Base-by-base conservation (phyloP, 768 basidiomycete genomes). In the Termitomyces sp. region DNA sequence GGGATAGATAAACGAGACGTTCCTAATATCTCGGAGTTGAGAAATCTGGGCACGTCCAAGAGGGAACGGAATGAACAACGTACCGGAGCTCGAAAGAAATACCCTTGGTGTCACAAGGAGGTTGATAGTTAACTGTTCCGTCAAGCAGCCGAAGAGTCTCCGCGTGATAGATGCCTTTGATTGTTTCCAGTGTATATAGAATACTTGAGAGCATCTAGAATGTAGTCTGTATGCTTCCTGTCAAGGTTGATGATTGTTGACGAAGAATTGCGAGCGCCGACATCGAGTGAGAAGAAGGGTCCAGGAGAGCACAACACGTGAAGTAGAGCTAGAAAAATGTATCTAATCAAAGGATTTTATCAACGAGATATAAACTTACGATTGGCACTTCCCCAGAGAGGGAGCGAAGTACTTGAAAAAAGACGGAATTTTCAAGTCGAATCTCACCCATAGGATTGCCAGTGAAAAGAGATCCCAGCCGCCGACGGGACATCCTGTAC, bases 1-100 rank as follows among this genome's bases (percentile, higher is more conserved):
- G 12, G 59, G 62, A 59, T 87, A 86, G 16, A 69, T 66, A 58
- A 86, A 86, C 0, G 71, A 73, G 0, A 84, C 76, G 51, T 83
- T 65, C 17, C 84, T 85, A 55, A n/a, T 10, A 9, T 43, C 14
- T 29, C n/a, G 14, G n/a, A 16, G 32, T 25, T 48, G 32, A 41
- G 35, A 2, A 6, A 25, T 42, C 25, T 21, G 35, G 5, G 29
- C 17, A 23, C 19, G 34, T 9, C 14, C 32, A 25, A 29, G 16
- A n/a, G 23, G 11, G 31, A 32, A 37, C 16, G 11, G 31, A 32
- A 37, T n/a, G 43, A 21, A 38, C 11, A 46, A 58, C 54, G 8
- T 56, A 72, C 71, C 60, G 62, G 21, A 72, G 53, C 29, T 71
- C 63, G 40, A 72, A 63, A 2, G 65, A 57, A 63, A 70, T 69